Conservation (phyloP, 129 eudicot genomes). For the Ambrosia artemisiifolia region DNA sequence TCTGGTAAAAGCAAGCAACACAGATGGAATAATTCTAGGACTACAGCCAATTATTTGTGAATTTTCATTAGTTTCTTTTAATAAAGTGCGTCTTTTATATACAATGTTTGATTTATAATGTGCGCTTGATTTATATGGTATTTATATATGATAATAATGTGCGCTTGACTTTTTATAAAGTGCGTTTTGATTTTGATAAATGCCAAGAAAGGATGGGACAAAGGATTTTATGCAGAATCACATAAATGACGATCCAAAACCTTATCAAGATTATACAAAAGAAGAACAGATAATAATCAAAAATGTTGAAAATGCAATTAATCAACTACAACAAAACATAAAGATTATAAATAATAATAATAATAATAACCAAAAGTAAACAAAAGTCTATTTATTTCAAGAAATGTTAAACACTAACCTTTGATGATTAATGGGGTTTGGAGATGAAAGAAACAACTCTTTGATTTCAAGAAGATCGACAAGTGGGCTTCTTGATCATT, state of each 20-base stretch:
- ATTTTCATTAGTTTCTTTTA: background rate
- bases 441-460: slow-evolving; percentile 3
- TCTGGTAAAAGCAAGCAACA: background rate
- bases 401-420: slow-evolving; percentile 12
- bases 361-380: background rate
- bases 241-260: background rate
- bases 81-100: too few relatives aligned
- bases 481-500: background rate
- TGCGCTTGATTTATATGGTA: too few relatives aligned
- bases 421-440: background rate
- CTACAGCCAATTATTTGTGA: background rate
- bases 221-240: too few relatives aligned
- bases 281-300: background rate
- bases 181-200: too few relatives aligned
- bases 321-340: background rate
- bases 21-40: background rate
- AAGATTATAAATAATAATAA: background rate
- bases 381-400: background rate
- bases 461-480: background rate
- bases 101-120: too few relatives aligned
- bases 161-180: too few relatives aligned
- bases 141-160: too few relatives aligned
- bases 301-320: background rate
- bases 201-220: too few relatives aligned
- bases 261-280: background rate